Evolutionary conservation across 495 filamentous ascomycete species (phyloP).

Genomic region (Lichenothelia convexa): DNA sequence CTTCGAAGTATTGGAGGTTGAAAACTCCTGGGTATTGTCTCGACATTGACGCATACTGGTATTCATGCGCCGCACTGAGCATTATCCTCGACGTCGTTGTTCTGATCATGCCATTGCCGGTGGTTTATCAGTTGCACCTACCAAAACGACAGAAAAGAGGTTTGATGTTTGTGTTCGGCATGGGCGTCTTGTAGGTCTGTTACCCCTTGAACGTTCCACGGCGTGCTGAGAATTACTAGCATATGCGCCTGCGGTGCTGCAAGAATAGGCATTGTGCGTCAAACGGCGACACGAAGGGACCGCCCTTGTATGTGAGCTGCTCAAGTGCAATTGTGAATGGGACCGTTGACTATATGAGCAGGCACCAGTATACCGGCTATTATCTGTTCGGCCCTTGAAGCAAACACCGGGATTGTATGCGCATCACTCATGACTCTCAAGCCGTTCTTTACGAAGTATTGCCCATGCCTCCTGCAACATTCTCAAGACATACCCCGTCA

Average conservation of each 20-base stretch:
- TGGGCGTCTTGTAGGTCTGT: slow-evolving; percentile 27
- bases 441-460: slow-evolving; percentile 14
- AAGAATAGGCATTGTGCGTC: slow-evolving; percentile 9
- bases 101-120: slow-evolving; percentile 14
- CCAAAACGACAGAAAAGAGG: slow-evolving; percentile 26
- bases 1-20: slow-evolving; percentile 15
- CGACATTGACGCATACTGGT: slow-evolving; percentile 12
- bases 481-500: too few species aligned
- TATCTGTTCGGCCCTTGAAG: slow-evolving; percentile 20
- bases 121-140: slow-evolving; percentile 8
- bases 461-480: slow-evolving; percentile 14
- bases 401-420: slow-evolving; percentile 23
- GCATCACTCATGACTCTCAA: slow-evolving; percentile 19
- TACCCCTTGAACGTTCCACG: not conserved
- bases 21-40: slow-evolving; percentile 11
- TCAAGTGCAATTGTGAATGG: too few species aligned
- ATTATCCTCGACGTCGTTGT: slow-evolving; percentile 15
- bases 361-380: slow-evolving; percentile 4
- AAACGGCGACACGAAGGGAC: slow-evolving; percentile 2
- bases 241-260: slow-evolving; percentile 1
- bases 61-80: slow-evolving; percentile 11
- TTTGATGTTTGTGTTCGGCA: slow-evolving; percentile 34
- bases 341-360: too few species aligned
- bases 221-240: slow-evolving; percentile 1
- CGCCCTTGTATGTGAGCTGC: not conserved